A percentile compares a stretch with the other conserved stretches of the same genome.
These are phyloP conservation scores for Naganishia randhawae DNA, from an alignment of 768 basidiomycete species.

Conservation along the genomic window DNA sequence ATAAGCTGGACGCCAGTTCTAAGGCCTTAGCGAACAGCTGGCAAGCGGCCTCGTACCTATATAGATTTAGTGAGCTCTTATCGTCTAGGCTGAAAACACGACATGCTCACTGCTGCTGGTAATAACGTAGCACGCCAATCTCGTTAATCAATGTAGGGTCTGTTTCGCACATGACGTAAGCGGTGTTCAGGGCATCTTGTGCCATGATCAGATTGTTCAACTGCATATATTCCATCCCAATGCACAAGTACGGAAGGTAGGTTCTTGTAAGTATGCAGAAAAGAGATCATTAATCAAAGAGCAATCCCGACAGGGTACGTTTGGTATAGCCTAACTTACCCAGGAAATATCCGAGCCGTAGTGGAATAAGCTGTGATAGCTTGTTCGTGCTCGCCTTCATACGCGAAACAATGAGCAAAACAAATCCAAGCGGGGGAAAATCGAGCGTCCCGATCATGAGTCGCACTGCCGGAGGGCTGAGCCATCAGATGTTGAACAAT, in stretches of 20 bases:
- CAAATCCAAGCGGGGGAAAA: slow-evolving; percentile 97
- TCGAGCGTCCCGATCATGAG: slow-evolving; percentile 62
- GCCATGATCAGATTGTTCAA: slow-evolving; percentile 76
- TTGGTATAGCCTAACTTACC: slow-evolving; percentile 56
- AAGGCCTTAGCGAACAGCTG: slow-evolving; percentile 4
- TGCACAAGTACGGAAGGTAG: slow-evolving; percentile 88
- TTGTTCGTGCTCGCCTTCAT: slow-evolving; percentile 97
- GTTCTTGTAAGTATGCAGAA: slow-evolving; percentile 60
- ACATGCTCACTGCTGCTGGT: slow-evolving; percentile 65
- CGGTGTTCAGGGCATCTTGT: slow-evolving; percentile 80
- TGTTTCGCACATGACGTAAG: slow-evolving; percentile 70
- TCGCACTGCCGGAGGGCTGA: slow-evolving; percentile 11
- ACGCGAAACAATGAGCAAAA: slow-evolving; percentile 93
- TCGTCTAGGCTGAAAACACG: neutral
- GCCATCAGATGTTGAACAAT: neutral
- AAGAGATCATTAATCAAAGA: neutral
- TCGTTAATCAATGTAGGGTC: slow-evolving; percentile 91
- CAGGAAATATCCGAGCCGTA: slow-evolving; percentile 88
- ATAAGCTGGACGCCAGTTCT: slow-evolving; percentile 56
- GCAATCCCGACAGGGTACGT: neutral
- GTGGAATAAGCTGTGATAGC: slow-evolving; percentile 98
- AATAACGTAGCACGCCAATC: slow-evolving; percentile 85
- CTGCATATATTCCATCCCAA: slow-evolving; percentile 97
- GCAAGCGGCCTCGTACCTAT: slow-evolving; percentile 68
- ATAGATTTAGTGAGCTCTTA: neutral